Evolutionary conservation across 352 stramenopile genomes (phyloP).

Genomic region (Globisporangium cystogenes): DNA sequence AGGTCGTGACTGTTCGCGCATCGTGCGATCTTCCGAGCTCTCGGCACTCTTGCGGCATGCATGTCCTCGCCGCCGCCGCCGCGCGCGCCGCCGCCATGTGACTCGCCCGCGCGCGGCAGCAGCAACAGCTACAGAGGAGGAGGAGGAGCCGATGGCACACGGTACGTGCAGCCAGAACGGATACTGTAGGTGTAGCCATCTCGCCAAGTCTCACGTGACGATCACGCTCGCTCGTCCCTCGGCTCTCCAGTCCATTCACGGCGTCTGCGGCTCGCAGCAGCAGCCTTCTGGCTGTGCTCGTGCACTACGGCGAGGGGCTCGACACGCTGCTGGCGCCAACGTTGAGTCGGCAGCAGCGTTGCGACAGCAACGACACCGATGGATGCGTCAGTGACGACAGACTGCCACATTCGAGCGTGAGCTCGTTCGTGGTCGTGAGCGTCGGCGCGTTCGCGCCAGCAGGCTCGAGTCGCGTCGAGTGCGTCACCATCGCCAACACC

Average conservation of each 20-base stretch:
- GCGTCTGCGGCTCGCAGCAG: slow-evolving; percentile 27
- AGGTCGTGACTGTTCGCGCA: background rate
- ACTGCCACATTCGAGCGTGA: background rate
- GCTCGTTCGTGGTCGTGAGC: slow-evolving; percentile 29
- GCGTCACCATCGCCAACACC: slow-evolving; percentile 1
- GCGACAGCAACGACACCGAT: background rate
- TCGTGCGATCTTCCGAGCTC: too few relatives aligned
- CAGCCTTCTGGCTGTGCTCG: slow-evolving; percentile 41
- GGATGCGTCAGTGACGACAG: background rate
- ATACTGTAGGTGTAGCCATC: background rate
- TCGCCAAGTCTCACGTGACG: background rate
- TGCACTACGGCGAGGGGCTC: slow-evolving; percentile 44
- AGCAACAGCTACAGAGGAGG: slow-evolving; percentile 2
- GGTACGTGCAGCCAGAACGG: slow-evolving; percentile 12
- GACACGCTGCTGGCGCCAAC: slow-evolving; percentile 8
- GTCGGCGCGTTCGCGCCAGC: slow-evolving; percentile 15
- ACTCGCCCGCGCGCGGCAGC: slow-evolving; percentile 14
- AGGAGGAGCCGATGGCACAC: slow-evolving; percentile 7
- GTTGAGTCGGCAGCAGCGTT: background rate
- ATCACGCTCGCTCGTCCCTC: too few relatives aligned
- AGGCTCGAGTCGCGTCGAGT: slow-evolving; percentile 2
- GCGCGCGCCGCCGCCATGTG: slow-evolving; percentile 21
- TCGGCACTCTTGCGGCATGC: slow-evolving; percentile 20
- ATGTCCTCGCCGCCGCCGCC: slow-evolving; percentile 30
- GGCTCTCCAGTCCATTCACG: slow-evolving; percentile 39